phyloP scores from a whole-genome alignment of 2,329 filamentous ascomycete species.

The Epichloe sibirici region DNA sequence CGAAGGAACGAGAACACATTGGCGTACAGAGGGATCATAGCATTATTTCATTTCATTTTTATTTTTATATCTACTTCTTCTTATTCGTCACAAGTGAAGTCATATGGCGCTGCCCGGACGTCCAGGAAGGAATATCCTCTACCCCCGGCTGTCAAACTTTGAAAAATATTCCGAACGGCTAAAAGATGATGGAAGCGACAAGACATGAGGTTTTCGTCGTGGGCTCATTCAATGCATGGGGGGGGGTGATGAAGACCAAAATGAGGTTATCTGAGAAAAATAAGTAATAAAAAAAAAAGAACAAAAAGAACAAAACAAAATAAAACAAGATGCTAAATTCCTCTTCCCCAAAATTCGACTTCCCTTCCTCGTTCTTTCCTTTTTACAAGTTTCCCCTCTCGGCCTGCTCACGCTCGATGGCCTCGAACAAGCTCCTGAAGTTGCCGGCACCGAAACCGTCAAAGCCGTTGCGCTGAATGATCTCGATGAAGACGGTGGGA shows the following conservation, averaged over 20 bases:
- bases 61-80: neutral
- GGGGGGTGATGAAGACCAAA: constrained; percentile 1
- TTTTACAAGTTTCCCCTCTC: constrained; percentile 65
- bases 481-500: constrained; percentile 91
- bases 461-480: constrained; percentile 86
- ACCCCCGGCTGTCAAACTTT: too few species aligned
- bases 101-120: too few species aligned
- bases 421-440: constrained; percentile 91
- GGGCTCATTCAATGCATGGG: constrained; percentile 1
- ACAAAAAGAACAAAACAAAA: too few species aligned
- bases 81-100: neutral
- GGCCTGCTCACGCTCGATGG: constrained; percentile 87
- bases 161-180: too few species aligned
- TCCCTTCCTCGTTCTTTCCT: neutral
- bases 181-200: neutral
- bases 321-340: neutral
- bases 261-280: neutral
- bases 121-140: too few species aligned
- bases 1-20: too few species aligned
- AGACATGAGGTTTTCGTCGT: constrained; percentile 1
- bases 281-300: neutral
- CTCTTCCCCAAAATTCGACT: too few species aligned
- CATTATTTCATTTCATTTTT: neutral
- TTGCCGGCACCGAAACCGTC: constrained; percentile 90
- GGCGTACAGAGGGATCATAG: too few species aligned